Base-by-base conservation (phyloP, 768 basidiomycete genomes). In the Boletellus emodensis region DNA sequence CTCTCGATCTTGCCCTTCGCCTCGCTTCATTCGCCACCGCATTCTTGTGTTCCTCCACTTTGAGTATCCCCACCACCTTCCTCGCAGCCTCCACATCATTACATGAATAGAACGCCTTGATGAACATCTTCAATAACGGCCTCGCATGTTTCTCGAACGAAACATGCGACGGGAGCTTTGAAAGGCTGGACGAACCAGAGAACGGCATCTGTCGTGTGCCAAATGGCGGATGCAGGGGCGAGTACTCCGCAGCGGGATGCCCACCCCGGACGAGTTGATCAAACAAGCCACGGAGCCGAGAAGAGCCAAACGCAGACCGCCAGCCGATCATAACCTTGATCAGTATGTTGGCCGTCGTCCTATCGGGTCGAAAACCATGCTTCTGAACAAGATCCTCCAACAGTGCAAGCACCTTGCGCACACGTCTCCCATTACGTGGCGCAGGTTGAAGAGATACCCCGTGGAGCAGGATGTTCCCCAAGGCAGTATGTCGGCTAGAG, bases 111-210 rank as follows among this genome's bases (percentile, higher is more conserved):
- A 90, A 76, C 13, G 80, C 82, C 58, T 77, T 81, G 59, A 86
- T 79, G 66, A 90, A 83, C 80, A 82, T 82, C 71, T 76, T 84
- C 65, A 84, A 84, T 65, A 90, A 60, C 37, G 88, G 88, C 50
- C 73, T 70, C n/a, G 81, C 73, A 61, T 89, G 85, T 49, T 69
- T 73, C 49, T 73, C 70, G 47, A 82, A 85, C 3, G 76, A 80
- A 48, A 84, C 71, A 18, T 69, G 66, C 36, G 71, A 48, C n/a
- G 70, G 51, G 17, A 79, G 61, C 35, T 65, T 64, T 10, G 76
- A 69, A n/a, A 77, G 38, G n/a, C 60, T 46, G 15, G 75, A 40
- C 3, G 48, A 49, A 33, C 40, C 41, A 42, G 37, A 35, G n/a
- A 44, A 30, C 14, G 38, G 51, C 20, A 40, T 38, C 39, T 18